These are phyloP conservation scores for Nannochloris sp. DNA, from an alignment of 139 green algal species.

Conservation along the genomic window DNA sequence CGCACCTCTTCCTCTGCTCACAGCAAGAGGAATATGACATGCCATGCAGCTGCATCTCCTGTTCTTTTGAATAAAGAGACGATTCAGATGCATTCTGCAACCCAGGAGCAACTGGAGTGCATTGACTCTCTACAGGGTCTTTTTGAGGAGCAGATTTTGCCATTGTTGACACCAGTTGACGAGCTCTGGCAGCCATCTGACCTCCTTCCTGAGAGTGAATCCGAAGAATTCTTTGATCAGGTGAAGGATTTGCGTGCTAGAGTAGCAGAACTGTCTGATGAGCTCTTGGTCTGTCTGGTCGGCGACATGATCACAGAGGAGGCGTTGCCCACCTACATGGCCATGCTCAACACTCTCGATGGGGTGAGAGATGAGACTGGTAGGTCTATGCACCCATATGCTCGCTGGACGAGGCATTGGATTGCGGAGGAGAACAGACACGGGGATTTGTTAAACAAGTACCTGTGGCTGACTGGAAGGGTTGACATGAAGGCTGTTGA, in stretches of 20 bases:
- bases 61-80: neutral
- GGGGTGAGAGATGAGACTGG: constrained; percentile 83
- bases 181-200: constrained; percentile 94
- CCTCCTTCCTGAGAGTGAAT: constrained; percentile 71
- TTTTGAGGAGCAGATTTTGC: constrained; percentile 20
- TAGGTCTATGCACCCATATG: constrained; percentile 55
- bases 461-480: constrained; percentile 49
- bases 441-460: constrained; percentile 97
- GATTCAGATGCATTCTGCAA: constrained; percentile 7
- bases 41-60: neutral
- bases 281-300: constrained; percentile 89
- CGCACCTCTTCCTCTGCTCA: too few relatives aligned
- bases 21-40: too few relatives aligned
- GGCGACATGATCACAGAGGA: constrained; percentile 83
- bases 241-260: constrained; percentile 75
- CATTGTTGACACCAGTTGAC: constrained; percentile 24
- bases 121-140: constrained; percentile 5
- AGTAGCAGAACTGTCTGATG: constrained; percentile 72
- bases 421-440: constrained; percentile 99
- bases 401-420: constrained; percentile 70
- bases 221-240: constrained; percentile 82
- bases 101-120: constrained; percentile 1
- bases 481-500: constrained; percentile 62
- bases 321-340: constrained; percentile 99
- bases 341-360: constrained; percentile 99